Percentiles rank a stretch among this genome's conserved stretches.
phyloP scores from a whole-genome alignment of 2,329 filamentous ascomycete genomes.

The Alternaria arborescens region DNA sequence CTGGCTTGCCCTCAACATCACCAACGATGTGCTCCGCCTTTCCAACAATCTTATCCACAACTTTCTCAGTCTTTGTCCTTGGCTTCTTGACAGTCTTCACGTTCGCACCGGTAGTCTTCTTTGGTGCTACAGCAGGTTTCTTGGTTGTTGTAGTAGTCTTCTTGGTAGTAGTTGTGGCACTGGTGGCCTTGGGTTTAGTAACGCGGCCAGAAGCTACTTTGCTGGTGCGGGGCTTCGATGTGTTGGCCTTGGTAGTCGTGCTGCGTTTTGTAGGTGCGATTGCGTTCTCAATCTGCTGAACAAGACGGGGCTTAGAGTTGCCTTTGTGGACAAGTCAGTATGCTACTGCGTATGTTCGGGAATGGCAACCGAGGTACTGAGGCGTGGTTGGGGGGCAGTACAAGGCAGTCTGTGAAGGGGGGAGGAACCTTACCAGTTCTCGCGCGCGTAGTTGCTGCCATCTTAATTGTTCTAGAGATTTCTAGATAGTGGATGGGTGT shows the following conservation, averaged over 20 bases:
- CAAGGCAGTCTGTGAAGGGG: not conserved
- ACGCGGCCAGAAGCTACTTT: conserved; percentile 11
- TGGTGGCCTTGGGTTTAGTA: conserved; percentile 49
- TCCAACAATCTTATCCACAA: conserved; percentile 37
- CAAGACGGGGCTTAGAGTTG: conserved; percentile 61
- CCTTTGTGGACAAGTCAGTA: conserved; percentile 9
- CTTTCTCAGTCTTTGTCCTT: conserved; percentile 40
- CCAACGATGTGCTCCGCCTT: conserved; percentile 33
- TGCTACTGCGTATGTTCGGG: conserved; percentile 45
- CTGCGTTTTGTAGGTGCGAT: conserved; percentile 51
- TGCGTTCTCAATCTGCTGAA: conserved; percentile 59
- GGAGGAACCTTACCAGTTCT: conserved; percentile 19
- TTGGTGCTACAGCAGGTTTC: conserved; percentile 9
- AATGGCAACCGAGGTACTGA: not conserved
- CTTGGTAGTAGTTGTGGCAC: not conserved
- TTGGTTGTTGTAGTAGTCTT: conserved; percentile 23
- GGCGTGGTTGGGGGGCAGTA: not conserved
- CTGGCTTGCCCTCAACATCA: conserved; percentile 35
- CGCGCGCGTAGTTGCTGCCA: conserved; percentile 50
- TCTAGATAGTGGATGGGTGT: not conserved
- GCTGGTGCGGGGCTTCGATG: conserved; percentile 45
- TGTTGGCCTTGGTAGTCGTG: conserved; percentile 49
- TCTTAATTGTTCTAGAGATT: not conserved
- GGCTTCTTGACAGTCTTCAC: conserved; percentile 36
- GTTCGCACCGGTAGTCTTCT: conserved; percentile 18